Evolutionary conservation across 225 moss, liverwort and hornwort species (phyloP), one percentile per base, ranked within the genome.

Genomic region (Polytrichum commune): DNA sequence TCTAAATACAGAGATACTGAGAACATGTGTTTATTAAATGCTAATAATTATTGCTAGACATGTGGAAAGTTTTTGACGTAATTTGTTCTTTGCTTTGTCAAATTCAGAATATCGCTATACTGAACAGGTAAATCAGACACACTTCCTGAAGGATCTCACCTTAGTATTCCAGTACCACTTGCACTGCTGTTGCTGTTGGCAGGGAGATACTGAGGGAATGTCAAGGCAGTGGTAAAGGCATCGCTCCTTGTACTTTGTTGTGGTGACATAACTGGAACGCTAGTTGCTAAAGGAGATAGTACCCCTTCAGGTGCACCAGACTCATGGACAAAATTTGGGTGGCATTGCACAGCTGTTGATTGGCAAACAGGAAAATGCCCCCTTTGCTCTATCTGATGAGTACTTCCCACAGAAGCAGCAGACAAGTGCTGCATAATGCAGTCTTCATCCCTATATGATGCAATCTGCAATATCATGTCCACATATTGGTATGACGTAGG

Each of bases 381-480:
- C 68, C 88, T 84, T 79, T 84, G 72, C 56, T 79, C 77, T 79
- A 84, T 77, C 16, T 84, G 81, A 65, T 84, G 88, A 66, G 87
- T 77, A 67, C 84, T 79, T 74, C 88, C 88, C 84, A 84, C 84
- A 54, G 88, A 84, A 72, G 84, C 87, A 1, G 84, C 81, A 32
- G 84, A 84, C 77, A 88, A 77, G 82, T 88, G 88, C 82, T 82
- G 88, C 88, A 88, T 88, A 65, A 84, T 81, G 84, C 79, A 88
- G 70, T 84, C 84, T 79, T 88, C 88, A 76, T 88, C 84, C 79
- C 84, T 84, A 76, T 82, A 88, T 64, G 84, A 80, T 69, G 84
- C 75, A 77, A 84, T 84, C 88, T 88, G 84, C 77, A 81, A 76
- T 64, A 72, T 74, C 77, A 77, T 72, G 28, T 66, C 7, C 32